phyloP scores from a whole-genome alignment of 2,329 filamentous ascomycete genomes.

The Fusarium torulosum region DNA sequence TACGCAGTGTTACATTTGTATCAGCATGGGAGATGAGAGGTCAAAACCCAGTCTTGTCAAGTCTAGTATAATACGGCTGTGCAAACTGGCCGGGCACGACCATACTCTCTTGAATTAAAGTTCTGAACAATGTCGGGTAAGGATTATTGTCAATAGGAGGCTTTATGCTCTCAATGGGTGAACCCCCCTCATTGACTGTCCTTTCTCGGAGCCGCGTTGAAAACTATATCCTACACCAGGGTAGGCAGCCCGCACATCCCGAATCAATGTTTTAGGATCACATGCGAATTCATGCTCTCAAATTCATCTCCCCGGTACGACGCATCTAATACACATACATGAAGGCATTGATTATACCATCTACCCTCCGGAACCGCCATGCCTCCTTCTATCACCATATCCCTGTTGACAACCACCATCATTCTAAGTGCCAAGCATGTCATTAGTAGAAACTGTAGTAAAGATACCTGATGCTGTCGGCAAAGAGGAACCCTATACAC shows the following conservation, averaged over 20 bases:
- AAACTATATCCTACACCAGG: background rate
- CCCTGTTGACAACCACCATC: slow-evolving; percentile 29
- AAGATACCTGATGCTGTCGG: slow-evolving; percentile 24
- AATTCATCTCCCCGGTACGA: slow-evolving; percentile 26
- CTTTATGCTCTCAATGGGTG: too few relatives aligned
- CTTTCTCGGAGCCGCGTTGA: too few relatives aligned
- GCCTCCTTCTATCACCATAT: slow-evolving; percentile 35
- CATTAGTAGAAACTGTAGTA: slow-evolving; percentile 40
- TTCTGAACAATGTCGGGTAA: too few relatives aligned
- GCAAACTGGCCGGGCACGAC: too few relatives aligned
- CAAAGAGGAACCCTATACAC: slow-evolving; percentile 22
- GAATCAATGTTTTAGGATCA: background rate
- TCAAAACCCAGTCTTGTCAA: too few relatives aligned
- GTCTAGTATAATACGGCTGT: too few relatives aligned
- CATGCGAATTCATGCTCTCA: slow-evolving; percentile 24
- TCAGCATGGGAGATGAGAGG: too few relatives aligned
- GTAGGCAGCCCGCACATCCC: background rate
- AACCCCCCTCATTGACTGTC: too few relatives aligned
- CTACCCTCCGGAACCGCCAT: slow-evolving; percentile 13
- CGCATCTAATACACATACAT: slow-evolving; percentile 49
- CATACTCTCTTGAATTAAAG: too few relatives aligned
- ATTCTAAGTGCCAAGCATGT: slow-evolving; percentile 27
- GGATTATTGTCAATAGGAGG: too few relatives aligned
- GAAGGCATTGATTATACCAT: slow-evolving; percentile 28
- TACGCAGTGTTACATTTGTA: too few relatives aligned